Percentiles rank a stretch among this genome's conserved stretches.
Evolutionary conservation across 306 rosid genomes (phyloP).

Genomic region (Begonia peltatifolia): DNA sequence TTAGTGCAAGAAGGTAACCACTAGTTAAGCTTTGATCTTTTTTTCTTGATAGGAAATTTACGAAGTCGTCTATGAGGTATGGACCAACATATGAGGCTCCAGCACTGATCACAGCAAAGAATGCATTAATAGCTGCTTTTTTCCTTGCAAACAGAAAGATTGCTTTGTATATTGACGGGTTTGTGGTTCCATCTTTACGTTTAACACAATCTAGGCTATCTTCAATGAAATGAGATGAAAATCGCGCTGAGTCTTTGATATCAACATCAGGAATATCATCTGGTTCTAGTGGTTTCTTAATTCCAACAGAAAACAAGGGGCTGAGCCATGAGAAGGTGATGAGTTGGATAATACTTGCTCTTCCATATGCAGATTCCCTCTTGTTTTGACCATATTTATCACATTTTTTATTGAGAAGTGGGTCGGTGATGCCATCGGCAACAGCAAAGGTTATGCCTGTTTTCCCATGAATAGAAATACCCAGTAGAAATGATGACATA

Average conservation of each 20-base stretch:
- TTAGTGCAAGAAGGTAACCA: conserved; percentile 62
- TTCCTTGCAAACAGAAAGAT: conserved; percentile 56
- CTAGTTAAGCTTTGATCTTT: conserved; percentile 27
- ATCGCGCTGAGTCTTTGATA: conserved; percentile 55
- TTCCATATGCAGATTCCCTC: conserved; percentile 48
- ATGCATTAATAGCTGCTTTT: conserved; percentile 63
- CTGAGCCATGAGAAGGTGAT: conserved; percentile 87
- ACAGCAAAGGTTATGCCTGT: conserved; percentile 27
- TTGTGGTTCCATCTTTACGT: conserved; percentile 39
- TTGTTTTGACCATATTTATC: conserved; percentile 13
- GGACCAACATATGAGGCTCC: conserved; percentile 90
- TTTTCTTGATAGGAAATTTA: conserved; percentile 47
- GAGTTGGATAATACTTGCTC: conserved; percentile 52
- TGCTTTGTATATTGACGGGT: conserved; percentile 58
- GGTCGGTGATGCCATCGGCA: conserved; percentile 33
- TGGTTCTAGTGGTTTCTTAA: conserved; percentile 50
- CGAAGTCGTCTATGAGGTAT: conserved; percentile 75
- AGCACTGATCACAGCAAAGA: conserved; percentile 54
- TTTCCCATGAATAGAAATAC: conserved; percentile 45
- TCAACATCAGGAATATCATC: conserved; percentile 59
- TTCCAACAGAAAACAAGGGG: conserved; percentile 59
- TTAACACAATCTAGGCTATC: conserved; percentile 38
- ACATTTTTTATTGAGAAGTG: conserved; percentile 41
- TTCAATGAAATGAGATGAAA: conserved; percentile 34
- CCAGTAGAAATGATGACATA: conserved; percentile 38